These are phyloP conservation scores for Lizanozyma gosingica DNA, from an alignment of 1,139 yeast species.

Conservation along the genomic window DNA sequence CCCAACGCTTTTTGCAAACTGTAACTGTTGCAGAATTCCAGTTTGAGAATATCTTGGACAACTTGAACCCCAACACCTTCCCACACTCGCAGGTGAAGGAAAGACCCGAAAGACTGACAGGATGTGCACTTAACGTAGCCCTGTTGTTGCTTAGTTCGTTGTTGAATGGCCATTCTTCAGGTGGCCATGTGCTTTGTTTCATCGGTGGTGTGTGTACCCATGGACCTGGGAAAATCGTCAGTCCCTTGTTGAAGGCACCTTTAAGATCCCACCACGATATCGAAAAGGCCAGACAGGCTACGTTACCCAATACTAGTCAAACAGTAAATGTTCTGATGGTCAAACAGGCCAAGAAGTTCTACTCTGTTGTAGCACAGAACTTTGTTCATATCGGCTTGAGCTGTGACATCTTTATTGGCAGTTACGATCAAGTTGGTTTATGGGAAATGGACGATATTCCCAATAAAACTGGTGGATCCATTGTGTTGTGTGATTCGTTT, in stretches of 20 bases:
- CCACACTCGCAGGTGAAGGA: slow-evolving; percentile 34
- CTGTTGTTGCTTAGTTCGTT: slow-evolving; percentile 39
- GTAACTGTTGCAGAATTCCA: slow-evolving; percentile 48
- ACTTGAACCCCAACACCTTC: slow-evolving; percentile 44
- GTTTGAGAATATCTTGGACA: slow-evolving; percentile 44
- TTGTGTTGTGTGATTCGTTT: slow-evolving; percentile 57
- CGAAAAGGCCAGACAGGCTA: slow-evolving; percentile 29
- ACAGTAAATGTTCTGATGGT: slow-evolving; percentile 3
- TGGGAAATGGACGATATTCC: slow-evolving; percentile 56
- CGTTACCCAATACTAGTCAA: slow-evolving; percentile 17
- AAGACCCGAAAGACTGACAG: slow-evolving; percentile 54
- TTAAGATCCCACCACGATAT: slow-evolving; percentile 54
- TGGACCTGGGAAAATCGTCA: slow-evolving; percentile 51
- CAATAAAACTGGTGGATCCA: slow-evolving; percentile 51
- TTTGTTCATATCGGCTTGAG: slow-evolving; percentile 45
- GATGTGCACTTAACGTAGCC: slow-evolving; percentile 60
- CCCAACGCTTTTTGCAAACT: slow-evolving; percentile 36
- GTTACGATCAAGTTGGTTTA: slow-evolving; percentile 61
- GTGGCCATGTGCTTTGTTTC: slow-evolving; percentile 55
- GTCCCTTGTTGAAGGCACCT: slow-evolving; percentile 40
- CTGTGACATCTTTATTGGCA: slow-evolving; percentile 50
- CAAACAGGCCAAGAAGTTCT: slow-evolving; percentile 32
- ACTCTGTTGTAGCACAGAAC: slow-evolving; percentile 25
- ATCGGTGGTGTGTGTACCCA: slow-evolving; percentile 50
- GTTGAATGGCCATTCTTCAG: slow-evolving; percentile 30